These are phyloP conservation scores for Hypoxylon sp. DNA, from an alignment of 2,329 filamentous ascomycete genomes.

Conservation along the genomic window DNA sequence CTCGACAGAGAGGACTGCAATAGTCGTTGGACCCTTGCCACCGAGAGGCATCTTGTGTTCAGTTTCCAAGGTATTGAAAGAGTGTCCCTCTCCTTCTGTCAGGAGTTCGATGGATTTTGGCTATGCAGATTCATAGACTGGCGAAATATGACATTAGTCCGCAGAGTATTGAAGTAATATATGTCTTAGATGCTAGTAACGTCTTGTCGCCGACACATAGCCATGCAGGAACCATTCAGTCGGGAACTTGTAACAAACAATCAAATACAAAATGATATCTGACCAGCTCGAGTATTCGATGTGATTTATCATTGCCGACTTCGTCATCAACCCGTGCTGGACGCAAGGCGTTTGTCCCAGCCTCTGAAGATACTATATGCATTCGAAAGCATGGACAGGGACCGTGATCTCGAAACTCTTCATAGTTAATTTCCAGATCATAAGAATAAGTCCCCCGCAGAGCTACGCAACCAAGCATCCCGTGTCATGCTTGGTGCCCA, in stretches of 20 bases:
- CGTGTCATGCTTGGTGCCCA: neutral
- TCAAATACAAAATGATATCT: neutral
- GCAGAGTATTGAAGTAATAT: neutral
- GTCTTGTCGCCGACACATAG: neutral
- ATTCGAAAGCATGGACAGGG: constrained; percentile 10
- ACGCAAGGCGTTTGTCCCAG: neutral
- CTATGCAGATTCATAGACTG: neutral
- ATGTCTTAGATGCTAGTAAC: neutral
- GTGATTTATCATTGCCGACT: constrained; percentile 5
- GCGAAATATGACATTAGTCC: neutral
- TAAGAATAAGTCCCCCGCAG: constrained; percentile 6
- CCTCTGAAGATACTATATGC: constrained; percentile 3
- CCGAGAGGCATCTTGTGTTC: constrained; percentile 32
- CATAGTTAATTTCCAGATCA: constrained; percentile 11
- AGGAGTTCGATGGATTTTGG: neutral
- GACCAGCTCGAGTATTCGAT: neutral
- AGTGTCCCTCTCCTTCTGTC: neutral
- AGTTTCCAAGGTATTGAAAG: neutral
- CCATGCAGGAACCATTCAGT: neutral
- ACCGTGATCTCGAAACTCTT: constrained; percentile 4
- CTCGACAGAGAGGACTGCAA: constrained; percentile 27
- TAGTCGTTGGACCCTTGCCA: constrained; percentile 28
- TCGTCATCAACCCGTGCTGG: neutral
- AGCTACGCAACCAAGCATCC: constrained; percentile 1
- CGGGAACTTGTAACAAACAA: neutral